Conservation (phyloP, 352 stramenopile species). For the Globisporangium iwayamae region DNA sequence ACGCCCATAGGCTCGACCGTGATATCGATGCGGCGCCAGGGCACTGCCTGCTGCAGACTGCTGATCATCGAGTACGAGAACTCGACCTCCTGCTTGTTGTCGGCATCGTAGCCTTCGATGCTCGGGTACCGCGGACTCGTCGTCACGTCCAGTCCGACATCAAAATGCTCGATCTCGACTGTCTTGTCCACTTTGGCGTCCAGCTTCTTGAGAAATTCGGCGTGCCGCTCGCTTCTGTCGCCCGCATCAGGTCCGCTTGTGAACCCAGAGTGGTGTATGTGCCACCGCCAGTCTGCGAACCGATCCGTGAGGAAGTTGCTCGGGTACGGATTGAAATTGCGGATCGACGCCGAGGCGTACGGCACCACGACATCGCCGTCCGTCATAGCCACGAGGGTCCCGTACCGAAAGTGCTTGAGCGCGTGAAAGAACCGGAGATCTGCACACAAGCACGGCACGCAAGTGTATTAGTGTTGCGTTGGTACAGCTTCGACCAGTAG, state of each 20-base stretch:
- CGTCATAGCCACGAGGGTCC: slow-evolving; percentile 72
- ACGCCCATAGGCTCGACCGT: slow-evolving; percentile 57
- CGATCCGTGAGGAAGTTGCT: slow-evolving; percentile 47
- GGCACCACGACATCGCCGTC: slow-evolving; percentile 74
- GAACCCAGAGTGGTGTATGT: slow-evolving; percentile 71
- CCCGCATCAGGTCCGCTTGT: neutral
- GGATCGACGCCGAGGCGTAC: slow-evolving; percentile 68
- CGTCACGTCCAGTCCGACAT: slow-evolving; percentile 12
- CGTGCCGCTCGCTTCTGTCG: neutral
- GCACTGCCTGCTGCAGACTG: slow-evolving; percentile 43
- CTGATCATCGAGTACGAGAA: slow-evolving; percentile 63
- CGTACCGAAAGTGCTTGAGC: slow-evolving; percentile 50
- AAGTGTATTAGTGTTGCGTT: neutral
- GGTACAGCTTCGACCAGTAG: neutral
- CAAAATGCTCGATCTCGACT: slow-evolving; percentile 21
- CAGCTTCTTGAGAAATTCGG: slow-evolving; percentile 31
- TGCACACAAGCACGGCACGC: slow-evolving; percentile 1
- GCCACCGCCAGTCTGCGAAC: slow-evolving; percentile 67
- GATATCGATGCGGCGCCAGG: slow-evolving; percentile 65
- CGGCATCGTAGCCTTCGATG: slow-evolving; percentile 56
- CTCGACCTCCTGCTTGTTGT: slow-evolving; percentile 80
- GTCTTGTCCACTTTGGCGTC: slow-evolving; percentile 44
- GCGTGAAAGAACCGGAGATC: slow-evolving; percentile 50
- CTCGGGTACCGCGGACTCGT: slow-evolving; percentile 33
- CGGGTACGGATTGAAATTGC: slow-evolving; percentile 63